A percentile compares a stretch with the other conserved stretches of the same genome.
Conservation (phyloP, 768 basidiomycete genomes). For the Kwoniella sp. region DNA sequence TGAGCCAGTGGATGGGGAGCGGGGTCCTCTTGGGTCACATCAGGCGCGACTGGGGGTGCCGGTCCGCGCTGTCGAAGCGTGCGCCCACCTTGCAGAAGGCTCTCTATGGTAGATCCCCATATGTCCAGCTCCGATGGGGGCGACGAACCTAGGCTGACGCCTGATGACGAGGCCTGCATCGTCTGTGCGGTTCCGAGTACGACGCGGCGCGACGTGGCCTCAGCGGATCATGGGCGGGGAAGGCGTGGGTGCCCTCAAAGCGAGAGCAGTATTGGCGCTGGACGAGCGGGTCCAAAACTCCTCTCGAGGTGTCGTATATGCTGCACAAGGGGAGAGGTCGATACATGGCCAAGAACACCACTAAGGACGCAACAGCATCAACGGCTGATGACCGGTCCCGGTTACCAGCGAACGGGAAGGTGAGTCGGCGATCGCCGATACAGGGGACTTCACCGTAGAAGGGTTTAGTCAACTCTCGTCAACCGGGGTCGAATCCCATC, state of each 20-base stretch:
- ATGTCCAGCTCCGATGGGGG: slow-evolving; percentile 11
- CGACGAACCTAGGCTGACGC: background rate
- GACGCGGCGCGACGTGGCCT: background rate
- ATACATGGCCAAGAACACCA: no score
- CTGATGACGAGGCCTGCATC: slow-evolving; percentile 5
- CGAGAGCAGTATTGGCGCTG: no score
- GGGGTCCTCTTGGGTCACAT: background rate
- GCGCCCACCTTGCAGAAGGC: no score
- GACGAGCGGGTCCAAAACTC: no score
- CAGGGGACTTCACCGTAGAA: background rate
- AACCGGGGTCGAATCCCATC: no score
- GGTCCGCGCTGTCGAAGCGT: background rate
- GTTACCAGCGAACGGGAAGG: background rate
- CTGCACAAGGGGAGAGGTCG: no score
- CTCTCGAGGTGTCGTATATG: no score
- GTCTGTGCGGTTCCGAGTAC: background rate
- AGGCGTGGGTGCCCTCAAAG: no score
- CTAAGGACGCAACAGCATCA: no score
- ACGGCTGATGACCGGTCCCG: no score
- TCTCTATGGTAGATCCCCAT: slow-evolving; percentile 6
- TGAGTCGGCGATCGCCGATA: slow-evolving; percentile 4
- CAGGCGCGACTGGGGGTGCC: background rate
- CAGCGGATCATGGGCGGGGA: no score
- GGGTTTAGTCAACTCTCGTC: no score
- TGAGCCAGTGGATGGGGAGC: slow-evolving; percentile 5